phyloP scores from a whole-genome alignment of 140 eudicot genomes.

The Flaveria floridana region DNA sequence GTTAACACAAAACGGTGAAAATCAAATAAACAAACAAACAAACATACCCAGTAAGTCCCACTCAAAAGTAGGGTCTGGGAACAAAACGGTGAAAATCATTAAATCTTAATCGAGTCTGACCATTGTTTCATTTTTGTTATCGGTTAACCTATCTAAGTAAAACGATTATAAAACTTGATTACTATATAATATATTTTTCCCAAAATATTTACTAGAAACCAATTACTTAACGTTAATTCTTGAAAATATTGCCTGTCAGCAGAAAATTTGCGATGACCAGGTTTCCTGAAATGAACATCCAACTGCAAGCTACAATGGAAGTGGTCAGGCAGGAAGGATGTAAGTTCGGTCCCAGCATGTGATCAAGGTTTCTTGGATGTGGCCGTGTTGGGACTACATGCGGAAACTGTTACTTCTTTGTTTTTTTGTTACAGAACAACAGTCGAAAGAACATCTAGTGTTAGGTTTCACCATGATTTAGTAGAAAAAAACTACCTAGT shows the following conservation, averaged over 20 bases:
- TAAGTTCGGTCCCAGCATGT: conserved; percentile 15
- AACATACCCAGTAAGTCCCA: too few relatives aligned
- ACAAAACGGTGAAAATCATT: background rate
- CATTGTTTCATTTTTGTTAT: background rate
- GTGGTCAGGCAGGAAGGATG: conserved; percentile 25
- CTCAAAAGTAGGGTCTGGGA: too few relatives aligned
- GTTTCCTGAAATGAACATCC: conserved; percentile 36
- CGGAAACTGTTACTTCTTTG: conserved; percentile 16
- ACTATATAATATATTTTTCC: background rate
- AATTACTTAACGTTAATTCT: background rate
- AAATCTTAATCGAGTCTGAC: background rate
- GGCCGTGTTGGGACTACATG: background rate
- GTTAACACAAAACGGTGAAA: background rate
- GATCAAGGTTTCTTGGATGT: background rate
- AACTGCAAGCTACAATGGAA: conserved; percentile 31
- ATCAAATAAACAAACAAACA: too few relatives aligned
- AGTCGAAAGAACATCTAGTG: conserved; percentile 28
- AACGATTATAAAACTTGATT: background rate
- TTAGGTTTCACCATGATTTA: conserved; percentile 21
- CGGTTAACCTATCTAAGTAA: background rate
- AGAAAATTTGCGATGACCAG: conserved; percentile 57
- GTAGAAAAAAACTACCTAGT: conserved; percentile 28
- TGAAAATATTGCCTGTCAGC: conserved; percentile 47
- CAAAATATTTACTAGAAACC: background rate
- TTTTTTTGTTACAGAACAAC: conserved; percentile 19